Conservation (phyloP, 2,329 filamentous ascomycete species). For the Apiospora koreana region DNA sequence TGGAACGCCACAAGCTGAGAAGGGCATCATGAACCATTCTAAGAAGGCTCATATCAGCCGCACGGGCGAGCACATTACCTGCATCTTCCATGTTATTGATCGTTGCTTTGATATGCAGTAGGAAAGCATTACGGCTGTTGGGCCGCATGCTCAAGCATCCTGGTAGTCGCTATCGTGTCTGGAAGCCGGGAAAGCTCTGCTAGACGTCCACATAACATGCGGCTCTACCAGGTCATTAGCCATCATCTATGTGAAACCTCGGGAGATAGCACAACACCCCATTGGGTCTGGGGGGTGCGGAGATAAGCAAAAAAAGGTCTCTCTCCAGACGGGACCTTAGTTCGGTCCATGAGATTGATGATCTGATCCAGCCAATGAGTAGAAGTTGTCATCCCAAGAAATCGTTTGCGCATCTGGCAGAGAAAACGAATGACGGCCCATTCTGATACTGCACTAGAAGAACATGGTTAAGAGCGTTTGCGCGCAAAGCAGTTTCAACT, state of each 20-base stretch:
- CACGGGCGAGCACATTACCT: background rate
- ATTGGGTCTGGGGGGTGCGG: background rate
- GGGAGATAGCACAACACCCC: background rate
- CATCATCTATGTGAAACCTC: background rate
- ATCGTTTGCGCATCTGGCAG: background rate
- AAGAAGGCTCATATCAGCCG: background rate
- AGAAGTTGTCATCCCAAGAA: background rate
- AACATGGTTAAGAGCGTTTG: background rate
- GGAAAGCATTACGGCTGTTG: background rate
- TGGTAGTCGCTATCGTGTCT: background rate
- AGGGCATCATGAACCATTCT: background rate
- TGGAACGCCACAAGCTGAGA: slow-evolving; percentile 5
- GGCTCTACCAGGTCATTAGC: background rate
- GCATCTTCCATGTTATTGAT: background rate
- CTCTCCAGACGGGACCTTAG: background rate
- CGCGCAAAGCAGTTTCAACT: background rate
- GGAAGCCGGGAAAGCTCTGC: background rate
- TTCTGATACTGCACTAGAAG: background rate
- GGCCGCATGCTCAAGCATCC: background rate
- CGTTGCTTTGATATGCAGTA: background rate
- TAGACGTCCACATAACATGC: background rate
- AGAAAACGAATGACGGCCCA: background rate
- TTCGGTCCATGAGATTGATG: background rate
- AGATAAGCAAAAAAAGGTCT: background rate
- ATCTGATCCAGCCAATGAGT: background rate